phyloP scores from a whole-genome alignment of 805 yeast genomes.

The Trichomonascus vanleenenianus region DNA sequence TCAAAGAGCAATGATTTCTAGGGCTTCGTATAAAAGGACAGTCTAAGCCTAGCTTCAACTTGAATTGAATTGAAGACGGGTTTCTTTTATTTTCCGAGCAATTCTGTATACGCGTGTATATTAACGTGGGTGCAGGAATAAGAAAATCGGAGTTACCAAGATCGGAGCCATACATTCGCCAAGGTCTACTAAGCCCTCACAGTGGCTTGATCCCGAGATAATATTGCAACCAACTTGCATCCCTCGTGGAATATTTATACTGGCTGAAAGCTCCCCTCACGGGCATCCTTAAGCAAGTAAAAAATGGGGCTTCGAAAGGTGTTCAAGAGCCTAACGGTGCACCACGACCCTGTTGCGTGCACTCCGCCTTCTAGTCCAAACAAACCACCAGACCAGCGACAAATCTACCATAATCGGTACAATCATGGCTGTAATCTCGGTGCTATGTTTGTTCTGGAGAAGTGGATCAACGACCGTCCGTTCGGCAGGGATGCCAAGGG shows the following conservation, averaged over 20 bases:
- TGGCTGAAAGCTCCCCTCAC: no score
- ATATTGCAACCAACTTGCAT: background rate
- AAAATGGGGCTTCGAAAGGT: conserved; percentile 24
- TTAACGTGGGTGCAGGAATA: no score
- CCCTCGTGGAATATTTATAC: background rate
- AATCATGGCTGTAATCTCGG: conserved; percentile 88
- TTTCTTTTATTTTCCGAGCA: no score
- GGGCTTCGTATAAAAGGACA: no score
- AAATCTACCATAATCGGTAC: conserved; percentile 28
- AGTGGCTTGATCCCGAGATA: background rate
- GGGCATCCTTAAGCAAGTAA: no score
- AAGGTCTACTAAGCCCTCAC: background rate
- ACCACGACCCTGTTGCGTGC: conserved; percentile 17
- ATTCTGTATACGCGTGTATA: no score
- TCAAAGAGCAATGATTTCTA: no score
- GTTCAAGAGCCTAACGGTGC: conserved; percentile 11
- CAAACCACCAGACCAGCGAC: conserved; percentile 27
- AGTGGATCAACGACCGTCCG: conserved; percentile 42
- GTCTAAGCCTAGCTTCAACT: no score
- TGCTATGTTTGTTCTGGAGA: conserved; percentile 68
- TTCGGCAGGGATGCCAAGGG: conserved; percentile 48
- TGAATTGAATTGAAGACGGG: no score
- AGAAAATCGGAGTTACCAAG: background rate
- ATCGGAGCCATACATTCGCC: background rate
- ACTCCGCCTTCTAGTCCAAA: conserved; percentile 25